These are phyloP conservation scores for Coemansia sp. DNA, from an alignment of 192 early-diverging fungal genomes.

Conservation along the genomic window DNA sequence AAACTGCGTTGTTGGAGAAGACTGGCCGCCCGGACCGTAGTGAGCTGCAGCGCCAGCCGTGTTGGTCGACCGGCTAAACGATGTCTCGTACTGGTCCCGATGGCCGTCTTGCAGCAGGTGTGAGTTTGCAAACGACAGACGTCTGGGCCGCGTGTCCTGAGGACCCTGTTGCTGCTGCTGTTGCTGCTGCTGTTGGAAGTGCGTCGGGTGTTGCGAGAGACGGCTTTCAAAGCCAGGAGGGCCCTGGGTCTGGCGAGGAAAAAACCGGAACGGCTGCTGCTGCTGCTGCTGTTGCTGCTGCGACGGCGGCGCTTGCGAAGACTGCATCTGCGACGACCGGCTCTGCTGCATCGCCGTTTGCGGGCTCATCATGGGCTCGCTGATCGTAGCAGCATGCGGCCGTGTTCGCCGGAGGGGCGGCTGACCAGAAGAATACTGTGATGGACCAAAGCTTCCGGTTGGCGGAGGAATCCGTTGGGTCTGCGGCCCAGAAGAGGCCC, in stretches of 20 bases:
- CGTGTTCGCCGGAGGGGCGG: slow-evolving; percentile 29
- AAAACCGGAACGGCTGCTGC: slow-evolving; percentile 30
- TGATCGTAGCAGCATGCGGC: slow-evolving; percentile 51
- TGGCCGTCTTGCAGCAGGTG: slow-evolving; percentile 19
- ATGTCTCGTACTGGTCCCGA: slow-evolving; percentile 51
- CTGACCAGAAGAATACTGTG: slow-evolving; percentile 5
- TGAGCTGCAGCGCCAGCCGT: slow-evolving; percentile 16
- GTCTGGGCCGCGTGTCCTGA: slow-evolving; percentile 26
- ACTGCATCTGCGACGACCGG: not conserved
- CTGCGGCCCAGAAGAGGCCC: not conserved
- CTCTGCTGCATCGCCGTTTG: slow-evolving; percentile 16
- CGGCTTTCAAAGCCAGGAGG: slow-evolving; percentile 4
- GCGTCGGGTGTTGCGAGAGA: not conserved
- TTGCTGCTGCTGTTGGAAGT: slow-evolving; percentile 18
- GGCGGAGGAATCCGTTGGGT: slow-evolving; percentile 10
- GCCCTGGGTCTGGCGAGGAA: slow-evolving; percentile 18
- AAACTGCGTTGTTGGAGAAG: slow-evolving; percentile 33
- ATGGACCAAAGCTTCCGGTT: not conserved
- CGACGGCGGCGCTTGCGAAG: not conserved
- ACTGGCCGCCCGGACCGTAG: slow-evolving; percentile 18
- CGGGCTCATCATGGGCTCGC: slow-evolving; percentile 42
- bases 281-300: slow-evolving; percentile 11
- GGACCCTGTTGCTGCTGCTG: slow-evolving; percentile 4
- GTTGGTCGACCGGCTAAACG: slow-evolving; percentile 51
- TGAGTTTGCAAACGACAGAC: slow-evolving; percentile 42